Base-by-base conservation (phyloP, 2,329 filamentous ascomycete species). In the Macrophomina pseudophaseolina region DNA sequence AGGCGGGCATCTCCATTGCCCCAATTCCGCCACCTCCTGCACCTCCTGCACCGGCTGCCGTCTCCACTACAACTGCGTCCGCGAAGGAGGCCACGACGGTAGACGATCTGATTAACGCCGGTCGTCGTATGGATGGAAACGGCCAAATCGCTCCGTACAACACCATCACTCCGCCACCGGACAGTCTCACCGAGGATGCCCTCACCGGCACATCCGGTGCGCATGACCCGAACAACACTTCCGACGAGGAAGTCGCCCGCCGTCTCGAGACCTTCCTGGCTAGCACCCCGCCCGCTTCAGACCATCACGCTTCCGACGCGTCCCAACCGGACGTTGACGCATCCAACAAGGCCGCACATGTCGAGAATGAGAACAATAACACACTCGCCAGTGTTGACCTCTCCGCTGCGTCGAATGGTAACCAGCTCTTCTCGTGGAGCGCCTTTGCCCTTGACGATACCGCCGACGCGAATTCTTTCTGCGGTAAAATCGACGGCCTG, bases 1-100 rank as follows among this genome's bases (percentile, higher is more conserved):
- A 97, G 81, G 92, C 92, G 8, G 89, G 91, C 66, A 93, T 95
- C 69, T 88, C 91, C 66, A 83, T 93, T 46, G 86, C 85, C 2
- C 80, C 84, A 67, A 68, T 76, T 38, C 73, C 2, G 51, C 69
- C 18, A 69, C 74, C 58, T 60, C 70, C 14, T 5, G 69, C 72
- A 12, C 65, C 71, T 59, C 12, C 76, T 76, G 60, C 68, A 5
- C 69, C 72, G 3, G 63, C 38, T 16, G 16, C 18, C 9, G 33
- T 38, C 35, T 14, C 40, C 51, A 28, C 48, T 16, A 48, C 44
- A 14, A 48, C 48, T 28, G 42, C 40, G 6, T 49, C 44, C 49
- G 14, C 28, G 12, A 6, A 53, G 3, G 52, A 42, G 5, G 78
- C 81, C 18, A 80, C 79, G 1, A 77, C 78, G 3, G 79, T 82